Conservation (phyloP, 208 protist genomes). For the Borovskyia barvae region DNA sequence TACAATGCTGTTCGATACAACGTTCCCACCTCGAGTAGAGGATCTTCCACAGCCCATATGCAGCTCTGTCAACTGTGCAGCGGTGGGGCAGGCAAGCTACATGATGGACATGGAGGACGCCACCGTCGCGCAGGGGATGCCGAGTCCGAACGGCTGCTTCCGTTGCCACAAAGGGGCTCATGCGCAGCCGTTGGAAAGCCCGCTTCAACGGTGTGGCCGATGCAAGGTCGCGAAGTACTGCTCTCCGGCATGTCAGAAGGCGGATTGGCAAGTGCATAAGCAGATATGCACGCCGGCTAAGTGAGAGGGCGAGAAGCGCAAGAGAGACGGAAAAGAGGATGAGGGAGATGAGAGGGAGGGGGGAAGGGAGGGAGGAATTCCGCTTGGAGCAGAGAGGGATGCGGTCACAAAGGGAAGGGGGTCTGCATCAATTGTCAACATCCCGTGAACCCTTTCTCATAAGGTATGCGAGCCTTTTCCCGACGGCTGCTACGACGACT, state of each 20-base stretch:
- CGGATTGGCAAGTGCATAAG: slow-evolving; percentile 63
- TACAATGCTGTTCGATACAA: slow-evolving; percentile 47
- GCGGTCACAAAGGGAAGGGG: no score
- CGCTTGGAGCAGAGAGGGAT: no score
- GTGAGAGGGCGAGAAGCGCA: no score
- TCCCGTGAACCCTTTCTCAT: no score
- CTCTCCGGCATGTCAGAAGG: slow-evolving; percentile 53
- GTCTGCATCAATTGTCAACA: no score
- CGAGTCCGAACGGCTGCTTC: slow-evolving; percentile 44
- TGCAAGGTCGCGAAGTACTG: slow-evolving; percentile 80
- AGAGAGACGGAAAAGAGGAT: no score
- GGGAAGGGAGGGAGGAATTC: no score
- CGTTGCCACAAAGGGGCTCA: slow-evolving; percentile 29
- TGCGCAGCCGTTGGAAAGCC: slow-evolving; percentile 1
- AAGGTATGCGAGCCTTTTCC: no score
- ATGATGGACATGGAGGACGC: slow-evolving; percentile 56
- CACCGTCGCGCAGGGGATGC: slow-evolving; percentile 2
- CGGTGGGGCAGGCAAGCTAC: slow-evolving; percentile 28
- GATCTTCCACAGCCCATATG: slow-evolving; percentile 54
- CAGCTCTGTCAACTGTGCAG: slow-evolving; percentile 29
- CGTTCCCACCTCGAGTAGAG: slow-evolving; percentile 48
- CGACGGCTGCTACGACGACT: no score
- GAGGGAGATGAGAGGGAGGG: no score
- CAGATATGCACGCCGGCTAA: slow-evolving; percentile 28
- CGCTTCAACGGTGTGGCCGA: slow-evolving; percentile 55